A percentile compares a stretch with the other conserved stretches of the same genome.
Evolutionary conservation across 2,329 filamentous ascomycete genomes (phyloP).

Genomic region (Microdochium bolleyi): DNA sequence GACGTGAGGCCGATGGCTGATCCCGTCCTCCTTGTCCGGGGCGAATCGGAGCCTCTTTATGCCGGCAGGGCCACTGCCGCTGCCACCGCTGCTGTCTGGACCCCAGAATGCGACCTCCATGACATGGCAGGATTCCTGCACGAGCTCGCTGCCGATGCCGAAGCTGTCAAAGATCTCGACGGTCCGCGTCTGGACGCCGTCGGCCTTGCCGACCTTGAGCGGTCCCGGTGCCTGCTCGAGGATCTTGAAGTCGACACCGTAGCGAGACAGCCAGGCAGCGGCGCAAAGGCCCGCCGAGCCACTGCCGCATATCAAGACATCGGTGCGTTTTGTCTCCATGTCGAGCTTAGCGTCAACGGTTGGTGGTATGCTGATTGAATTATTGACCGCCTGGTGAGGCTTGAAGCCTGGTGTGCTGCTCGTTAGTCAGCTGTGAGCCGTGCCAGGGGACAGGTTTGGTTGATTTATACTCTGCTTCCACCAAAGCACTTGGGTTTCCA

Average conservation of each 20-base stretch:
- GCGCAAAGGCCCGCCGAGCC: constrained; percentile 56
- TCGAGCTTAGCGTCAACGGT: not conserved
- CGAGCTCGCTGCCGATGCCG: constrained; percentile 42
- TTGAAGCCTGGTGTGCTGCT: too few relatives aligned
- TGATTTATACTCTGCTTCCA: too few relatives aligned
- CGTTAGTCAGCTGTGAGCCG: too few relatives aligned
- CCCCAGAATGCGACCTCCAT: constrained; percentile 52
- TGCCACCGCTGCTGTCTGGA: constrained; percentile 11
- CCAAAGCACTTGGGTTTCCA: too few relatives aligned
- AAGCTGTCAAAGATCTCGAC: constrained; percentile 57
- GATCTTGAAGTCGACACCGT: constrained; percentile 46
- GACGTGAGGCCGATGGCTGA: constrained; percentile 47
- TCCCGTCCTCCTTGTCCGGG: constrained; percentile 43
- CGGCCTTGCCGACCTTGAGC: constrained; percentile 51
- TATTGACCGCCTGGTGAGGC: too few relatives aligned
- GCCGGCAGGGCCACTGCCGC: constrained; percentile 15
- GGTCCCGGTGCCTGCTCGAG: constrained; percentile 48
- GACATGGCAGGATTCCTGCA: constrained; percentile 49
- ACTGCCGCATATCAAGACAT: constrained; percentile 53
- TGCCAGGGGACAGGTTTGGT: too few relatives aligned
- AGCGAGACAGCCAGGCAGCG: constrained; percentile 51
- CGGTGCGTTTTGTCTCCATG: constrained; percentile 9
- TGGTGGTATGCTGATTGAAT: not conserved
- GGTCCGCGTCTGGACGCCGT: constrained; percentile 53
- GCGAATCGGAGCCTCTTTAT: constrained; percentile 39